Base-by-base conservation (phyloP, 192 early-diverging fungal species). In the Chytriomyces sp. region DNA sequence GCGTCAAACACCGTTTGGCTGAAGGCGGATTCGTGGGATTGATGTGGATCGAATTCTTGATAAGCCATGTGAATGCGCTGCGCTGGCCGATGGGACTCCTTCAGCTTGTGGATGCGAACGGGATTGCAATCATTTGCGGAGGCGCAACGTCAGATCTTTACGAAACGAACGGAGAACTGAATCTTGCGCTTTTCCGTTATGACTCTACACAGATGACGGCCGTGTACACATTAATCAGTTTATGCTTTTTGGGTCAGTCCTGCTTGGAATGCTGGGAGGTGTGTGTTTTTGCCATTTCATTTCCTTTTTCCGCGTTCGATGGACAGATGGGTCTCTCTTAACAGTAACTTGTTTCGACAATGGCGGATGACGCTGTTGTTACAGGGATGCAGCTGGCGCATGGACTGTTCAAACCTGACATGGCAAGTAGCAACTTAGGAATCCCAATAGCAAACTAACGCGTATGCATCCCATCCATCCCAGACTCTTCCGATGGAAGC, bases 401-500 rank as follows among this genome's bases (percentile, higher is more conserved):
- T 45, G 61, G 45, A 1, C 1, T 62, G 5, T 73, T 73, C 45
- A 16, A 73, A n/a, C 71, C 71, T 13, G 71, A 73, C 43, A 18
- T 73, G 71, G 71, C 62, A 13, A 9, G 71, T 61, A 6, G 18
- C n/a, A 18, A 28, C 10, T 46, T 67, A 18, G 10, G 3, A 0
- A 1, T 16, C 50, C 35, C 9, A 20, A 71, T 8, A 1, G 69
- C 57, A 44, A 18, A 62, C n/a, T 61, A 43, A 35, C n/a, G 18
- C 28, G 60, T 7, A 20, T 20, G n/a, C n/a, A 2, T 62, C 35
- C 35, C 28, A 2, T 28, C 44, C 44, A 11, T 20, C n/a, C 9
- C 71, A 73, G 71, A 73, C 71, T 8, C 71, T 73, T 62, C 71
- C 71, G 20, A 20, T 73, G 5, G 71, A 73, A 24, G 60, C 71